Evolutionary conservation across 768 basidiomycete genomes (phyloP).

Genomic region (Suillus plorans): DNA sequence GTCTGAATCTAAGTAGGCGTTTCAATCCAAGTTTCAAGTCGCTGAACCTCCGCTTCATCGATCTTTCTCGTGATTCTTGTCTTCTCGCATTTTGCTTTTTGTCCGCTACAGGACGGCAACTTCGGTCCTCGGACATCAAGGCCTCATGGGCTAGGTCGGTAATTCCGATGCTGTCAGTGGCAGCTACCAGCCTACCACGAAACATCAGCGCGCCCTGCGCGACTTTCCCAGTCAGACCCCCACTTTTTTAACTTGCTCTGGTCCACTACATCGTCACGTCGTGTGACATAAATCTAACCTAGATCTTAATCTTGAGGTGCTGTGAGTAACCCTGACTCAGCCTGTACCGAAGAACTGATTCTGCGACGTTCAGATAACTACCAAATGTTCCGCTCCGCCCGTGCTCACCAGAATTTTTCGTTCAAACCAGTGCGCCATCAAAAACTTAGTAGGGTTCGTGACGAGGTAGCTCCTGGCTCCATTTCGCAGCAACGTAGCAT

Average conservation of each 20-base stretch:
- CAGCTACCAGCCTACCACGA: no score
- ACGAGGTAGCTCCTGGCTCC: neutral
- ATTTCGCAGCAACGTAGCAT: neutral
- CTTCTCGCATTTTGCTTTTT: no score
- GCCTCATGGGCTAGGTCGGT: no score
- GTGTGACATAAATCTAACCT: neutral
- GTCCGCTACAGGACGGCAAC: no score
- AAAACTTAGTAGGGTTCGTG: neutral
- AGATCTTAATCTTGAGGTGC: neutral
- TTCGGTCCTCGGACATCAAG: no score
- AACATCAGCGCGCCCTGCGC: neutral
- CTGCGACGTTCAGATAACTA: neutral
- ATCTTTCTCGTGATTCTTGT: no score
- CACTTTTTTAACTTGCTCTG: no score
- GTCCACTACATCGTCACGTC: no score
- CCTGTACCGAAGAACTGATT: neutral
- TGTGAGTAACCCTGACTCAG: neutral
- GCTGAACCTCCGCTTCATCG: no score
- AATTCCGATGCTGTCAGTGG: no score
- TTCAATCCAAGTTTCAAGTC: no score
- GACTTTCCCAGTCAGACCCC: neutral
- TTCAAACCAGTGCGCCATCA: neutral
- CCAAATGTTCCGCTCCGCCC: neutral
- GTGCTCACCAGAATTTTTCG: neutral
- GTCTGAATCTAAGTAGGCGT: no score